Conservation (phyloP, 2,329 filamentous ascomycete species). For the Pseudogymnoascus sp. region DNA sequence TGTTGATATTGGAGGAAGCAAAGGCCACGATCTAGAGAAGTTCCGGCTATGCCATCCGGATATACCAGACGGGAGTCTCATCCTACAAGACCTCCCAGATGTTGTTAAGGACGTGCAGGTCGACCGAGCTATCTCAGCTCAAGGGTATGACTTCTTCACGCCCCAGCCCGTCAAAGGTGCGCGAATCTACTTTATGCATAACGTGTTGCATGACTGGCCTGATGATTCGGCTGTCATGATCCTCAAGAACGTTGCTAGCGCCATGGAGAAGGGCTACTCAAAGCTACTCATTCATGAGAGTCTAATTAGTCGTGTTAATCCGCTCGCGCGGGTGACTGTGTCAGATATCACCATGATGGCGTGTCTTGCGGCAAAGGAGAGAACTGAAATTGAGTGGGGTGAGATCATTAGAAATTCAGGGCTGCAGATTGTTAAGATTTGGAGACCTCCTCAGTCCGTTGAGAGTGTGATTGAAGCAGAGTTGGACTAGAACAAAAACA, state of each 20-base stretch:
- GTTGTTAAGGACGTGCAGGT: slow-evolving; percentile 26
- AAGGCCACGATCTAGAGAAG: slow-evolving; percentile 18
- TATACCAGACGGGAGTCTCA: slow-evolving; percentile 17
- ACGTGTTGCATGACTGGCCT: slow-evolving; percentile 30
- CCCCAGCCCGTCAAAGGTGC: slow-evolving; percentile 35
- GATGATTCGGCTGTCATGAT: slow-evolving; percentile 16
- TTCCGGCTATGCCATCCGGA: slow-evolving; percentile 26
- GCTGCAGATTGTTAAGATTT: neutral
- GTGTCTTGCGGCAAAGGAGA: slow-evolving; percentile 27
- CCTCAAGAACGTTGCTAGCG: slow-evolving; percentile 21
- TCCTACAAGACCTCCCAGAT: slow-evolving; percentile 26
- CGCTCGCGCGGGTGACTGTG: slow-evolving; percentile 26
- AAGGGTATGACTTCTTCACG: slow-evolving; percentile 33
- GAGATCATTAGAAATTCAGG: neutral
- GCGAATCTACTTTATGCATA: slow-evolving; percentile 27
- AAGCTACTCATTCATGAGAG: slow-evolving; percentile 33
- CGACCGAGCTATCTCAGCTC: slow-evolving; percentile 24
- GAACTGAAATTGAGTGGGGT: slow-evolving; percentile 29
- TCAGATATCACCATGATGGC: slow-evolving; percentile 33
- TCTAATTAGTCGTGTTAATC: slow-evolving; percentile 27
- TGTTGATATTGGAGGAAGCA: slow-evolving; percentile 21
- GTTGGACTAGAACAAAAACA: neutral
- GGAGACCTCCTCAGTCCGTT: slow-evolving; percentile 5
- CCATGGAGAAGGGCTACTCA: slow-evolving; percentile 31
- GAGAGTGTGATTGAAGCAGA: neutral